phyloP scores from a whole-genome alignment of 2,329 filamentous ascomycete species.

The Teratosphaeria pseudoeucalypti region DNA sequence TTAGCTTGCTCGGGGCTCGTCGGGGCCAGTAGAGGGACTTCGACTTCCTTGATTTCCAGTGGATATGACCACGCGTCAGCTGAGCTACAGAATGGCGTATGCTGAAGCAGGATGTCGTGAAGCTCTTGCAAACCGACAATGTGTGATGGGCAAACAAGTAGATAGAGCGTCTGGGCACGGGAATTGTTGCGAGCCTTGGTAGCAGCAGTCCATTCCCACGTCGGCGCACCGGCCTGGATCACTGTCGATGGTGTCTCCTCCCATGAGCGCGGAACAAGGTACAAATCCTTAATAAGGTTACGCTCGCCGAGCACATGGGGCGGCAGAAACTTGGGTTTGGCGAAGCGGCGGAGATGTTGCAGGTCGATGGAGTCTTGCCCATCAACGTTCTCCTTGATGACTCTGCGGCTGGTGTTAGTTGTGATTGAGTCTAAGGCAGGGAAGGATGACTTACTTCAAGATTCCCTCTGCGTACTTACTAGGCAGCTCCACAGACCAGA shows the following conservation, averaged over 20 bases:
- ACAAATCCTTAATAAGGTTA: conserved; percentile 24
- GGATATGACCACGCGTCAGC: conserved; percentile 27
- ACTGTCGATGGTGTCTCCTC: conserved; percentile 18
- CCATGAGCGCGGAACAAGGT: conserved; percentile 23
- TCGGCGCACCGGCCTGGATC: conserved; percentile 22
- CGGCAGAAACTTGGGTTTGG: conserved; percentile 42
- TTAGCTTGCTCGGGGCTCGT: conserved; percentile 66
- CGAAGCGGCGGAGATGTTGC: conserved; percentile 61
- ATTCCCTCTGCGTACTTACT: conserved; percentile 61
- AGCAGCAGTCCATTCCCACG: conserved; percentile 48
- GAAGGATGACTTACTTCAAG: conserved; percentile 50
- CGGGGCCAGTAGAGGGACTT: conserved; percentile 62
- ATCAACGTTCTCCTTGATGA: conserved; percentile 35
- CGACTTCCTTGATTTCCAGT: conserved; percentile 51
- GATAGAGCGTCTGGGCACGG: conserved; percentile 32
- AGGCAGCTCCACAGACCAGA: conserved; percentile 62
- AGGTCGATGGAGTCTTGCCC: conserved; percentile 35
- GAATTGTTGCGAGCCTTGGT: conserved; percentile 46
- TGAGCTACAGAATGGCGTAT: conserved; percentile 30
- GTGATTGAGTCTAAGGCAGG: neutral
- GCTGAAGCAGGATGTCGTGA: conserved; percentile 26
- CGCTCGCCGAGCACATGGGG: conserved; percentile 23
- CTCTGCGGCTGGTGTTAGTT: conserved; percentile 20
- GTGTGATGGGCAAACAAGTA: conserved; percentile 42
- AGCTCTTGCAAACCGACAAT: conserved; percentile 47